phyloP scores from a whole-genome alignment of 1,139 yeast species.

The Saccharomyces hybrid region DNA sequence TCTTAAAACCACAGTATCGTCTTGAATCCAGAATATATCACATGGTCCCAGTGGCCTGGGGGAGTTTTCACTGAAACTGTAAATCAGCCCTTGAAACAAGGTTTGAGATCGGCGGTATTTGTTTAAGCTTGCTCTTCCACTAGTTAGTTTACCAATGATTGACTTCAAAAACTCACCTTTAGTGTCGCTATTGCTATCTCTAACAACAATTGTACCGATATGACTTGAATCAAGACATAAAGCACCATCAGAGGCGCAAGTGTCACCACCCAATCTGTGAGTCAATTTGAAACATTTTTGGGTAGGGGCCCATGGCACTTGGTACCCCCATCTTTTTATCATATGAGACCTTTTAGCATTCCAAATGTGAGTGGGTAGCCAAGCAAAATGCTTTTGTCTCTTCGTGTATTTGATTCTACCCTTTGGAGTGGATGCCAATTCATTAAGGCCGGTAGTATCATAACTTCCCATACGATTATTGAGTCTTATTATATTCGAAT shows the following conservation, averaged over 20 bases:
- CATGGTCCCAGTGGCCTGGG: constrained; percentile 19
- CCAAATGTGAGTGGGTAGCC: constrained; percentile 96
- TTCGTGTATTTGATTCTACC: constrained; percentile 53
- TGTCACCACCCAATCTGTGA: constrained; percentile 54
- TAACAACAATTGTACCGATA: constrained; percentile 47
- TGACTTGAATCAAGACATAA: constrained; percentile 73
- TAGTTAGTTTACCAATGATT: constrained; percentile 20
- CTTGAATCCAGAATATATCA: constrained; percentile 28
- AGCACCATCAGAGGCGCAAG: constrained; percentile 62
- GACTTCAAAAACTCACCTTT: constrained; percentile 20
- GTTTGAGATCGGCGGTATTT: constrained; percentile 28
- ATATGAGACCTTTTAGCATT: constrained; percentile 91
- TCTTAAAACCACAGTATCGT: constrained; percentile 40
- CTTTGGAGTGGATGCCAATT: constrained; percentile 43
- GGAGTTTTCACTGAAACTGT: constrained; percentile 8
- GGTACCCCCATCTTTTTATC: constrained; percentile 73
- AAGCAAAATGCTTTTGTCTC: constrained; percentile 59
- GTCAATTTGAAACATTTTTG: constrained; percentile 76
- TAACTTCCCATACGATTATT: constrained; percentile 55
- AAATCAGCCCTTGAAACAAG: constrained; percentile 36
- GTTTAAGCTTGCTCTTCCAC: constrained; percentile 26
- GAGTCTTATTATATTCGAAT: neutral
- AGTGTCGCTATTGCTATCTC: constrained; percentile 18
- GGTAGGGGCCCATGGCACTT: constrained; percentile 74
- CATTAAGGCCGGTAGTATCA: constrained; percentile 51